Percentiles rank a stretch among this genome's conserved stretches.
phyloP scores from a whole-genome alignment of 2,329 filamentous ascomycete genomes.

The Cercospora citrullina region DNA sequence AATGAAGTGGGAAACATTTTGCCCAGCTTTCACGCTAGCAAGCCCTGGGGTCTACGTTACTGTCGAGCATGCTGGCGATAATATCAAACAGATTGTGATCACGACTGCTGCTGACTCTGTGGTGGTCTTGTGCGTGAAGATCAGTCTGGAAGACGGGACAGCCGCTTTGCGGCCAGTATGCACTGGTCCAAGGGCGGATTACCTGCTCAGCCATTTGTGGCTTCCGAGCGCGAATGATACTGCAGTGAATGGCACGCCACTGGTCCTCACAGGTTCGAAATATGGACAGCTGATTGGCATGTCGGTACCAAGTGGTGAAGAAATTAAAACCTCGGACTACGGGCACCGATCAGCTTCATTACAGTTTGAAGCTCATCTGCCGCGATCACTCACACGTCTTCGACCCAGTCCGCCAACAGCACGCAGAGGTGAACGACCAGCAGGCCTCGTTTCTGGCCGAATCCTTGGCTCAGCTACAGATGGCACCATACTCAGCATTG shows the following conservation, averaged over 20 bases:
- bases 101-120: slow-evolving; percentile 58
- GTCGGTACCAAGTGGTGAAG: slow-evolving; percentile 11
- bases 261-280: slow-evolving; percentile 26
- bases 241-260: not conserved
- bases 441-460: slow-evolving; percentile 48
- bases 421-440: slow-evolving; percentile 39
- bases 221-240: slow-evolving; percentile 10
- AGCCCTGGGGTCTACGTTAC: slow-evolving; percentile 52
- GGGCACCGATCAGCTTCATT: slow-evolving; percentile 4
- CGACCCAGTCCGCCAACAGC: slow-evolving; percentile 45
- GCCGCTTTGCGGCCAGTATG: slow-evolving; percentile 31
- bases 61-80: slow-evolving; percentile 32
- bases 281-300: slow-evolving; percentile 35
- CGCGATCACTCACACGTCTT: slow-evolving; percentile 49
- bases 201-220: slow-evolving; percentile 29
- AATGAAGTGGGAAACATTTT: slow-evolving; percentile 34
- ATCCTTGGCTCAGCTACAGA: slow-evolving; percentile 54
- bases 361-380: slow-evolving; percentile 45
- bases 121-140: slow-evolving; percentile 48
- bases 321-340: not conserved
- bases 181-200: slow-evolving; percentile 28
- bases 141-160: slow-evolving; percentile 33
- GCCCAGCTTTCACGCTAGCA: slow-evolving; percentile 36
- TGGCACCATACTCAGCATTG: slow-evolving; percentile 59
- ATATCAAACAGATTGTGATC: slow-evolving; percentile 51